Conservation (phyloP, 148 eudicot genomes). For the Beta vulgaris region DNA sequence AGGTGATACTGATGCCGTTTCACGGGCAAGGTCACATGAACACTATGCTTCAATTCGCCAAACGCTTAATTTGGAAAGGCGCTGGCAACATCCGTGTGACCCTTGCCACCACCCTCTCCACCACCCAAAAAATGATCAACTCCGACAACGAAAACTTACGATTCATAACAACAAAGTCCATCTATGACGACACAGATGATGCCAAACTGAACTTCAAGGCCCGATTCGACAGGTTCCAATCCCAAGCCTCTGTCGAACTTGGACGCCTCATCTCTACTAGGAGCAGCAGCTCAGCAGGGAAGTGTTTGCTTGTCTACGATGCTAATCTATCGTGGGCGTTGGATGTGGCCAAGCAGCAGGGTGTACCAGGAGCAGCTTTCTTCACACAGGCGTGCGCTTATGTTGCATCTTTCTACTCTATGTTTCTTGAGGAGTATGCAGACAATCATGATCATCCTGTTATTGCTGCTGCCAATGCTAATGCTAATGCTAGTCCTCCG, state of each 20-base stretch:
- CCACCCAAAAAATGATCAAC: slow-evolving; percentile 1
- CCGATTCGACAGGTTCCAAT: slow-evolving; percentile 4
- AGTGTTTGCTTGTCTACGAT: slow-evolving; percentile 19
- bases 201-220: background rate
- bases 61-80: slow-evolving; percentile 19
- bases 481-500: background rate
- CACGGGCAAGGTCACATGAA: slow-evolving; percentile 31
- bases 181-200: slow-evolving; percentile 22
- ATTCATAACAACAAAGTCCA: background rate
- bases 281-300: background rate
- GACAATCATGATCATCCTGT: slow-evolving; percentile 3
- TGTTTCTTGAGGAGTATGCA: slow-evolving; percentile 12
- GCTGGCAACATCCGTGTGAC: background rate
- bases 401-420: slow-evolving; percentile 2
- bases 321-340: slow-evolving; percentile 21
- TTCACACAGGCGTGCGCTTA: slow-evolving; percentile 18
- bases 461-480: background rate
- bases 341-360: slow-evolving; percentile 8
- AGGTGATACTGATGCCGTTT: slow-evolving; percentile 18
- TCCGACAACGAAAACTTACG: background rate
- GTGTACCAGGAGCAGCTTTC: slow-evolving; percentile 16
- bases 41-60: slow-evolving; percentile 31
- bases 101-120: slow-evolving; percentile 16
- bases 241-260: background rate
- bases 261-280: background rate